Evolutionary conservation across 1,284 basidiomycete genomes (phyloP).

Genomic region (Marasmius tenuissimus): DNA sequence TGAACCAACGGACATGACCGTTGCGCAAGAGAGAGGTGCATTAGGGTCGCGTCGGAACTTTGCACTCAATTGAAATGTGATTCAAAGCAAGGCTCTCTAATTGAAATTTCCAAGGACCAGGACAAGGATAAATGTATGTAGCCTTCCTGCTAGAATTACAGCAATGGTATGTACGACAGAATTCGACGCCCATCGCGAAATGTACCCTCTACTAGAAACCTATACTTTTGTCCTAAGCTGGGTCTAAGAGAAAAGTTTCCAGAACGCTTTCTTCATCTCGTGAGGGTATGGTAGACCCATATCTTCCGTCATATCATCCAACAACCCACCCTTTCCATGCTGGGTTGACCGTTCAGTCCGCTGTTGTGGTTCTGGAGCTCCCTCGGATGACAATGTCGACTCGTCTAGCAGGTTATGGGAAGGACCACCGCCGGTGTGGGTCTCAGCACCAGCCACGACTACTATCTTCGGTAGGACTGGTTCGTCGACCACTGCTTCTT

Average conservation of each 20-base stretch:
- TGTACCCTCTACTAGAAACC: not conserved
- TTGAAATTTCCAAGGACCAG: too few relatives aligned
- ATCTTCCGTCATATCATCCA: conserved; percentile 46
- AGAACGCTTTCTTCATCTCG: conserved; percentile 31
- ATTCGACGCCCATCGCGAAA: not conserved
- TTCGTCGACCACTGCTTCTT: conserved; percentile 27
- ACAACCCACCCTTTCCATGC: conserved; percentile 30
- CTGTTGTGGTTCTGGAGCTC: not conserved
- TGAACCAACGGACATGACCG: conserved; percentile 10
- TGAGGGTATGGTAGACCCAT: conserved; percentile 38
- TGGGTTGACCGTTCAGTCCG: not conserved
- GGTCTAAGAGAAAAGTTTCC: conserved; percentile 24
- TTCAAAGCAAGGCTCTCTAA: too few relatives aligned
- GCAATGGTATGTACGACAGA: not conserved
- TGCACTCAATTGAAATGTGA: not conserved
- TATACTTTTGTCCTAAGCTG: not conserved
- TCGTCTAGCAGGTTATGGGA: conserved; percentile 56
- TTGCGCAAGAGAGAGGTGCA: conserved; percentile 10
- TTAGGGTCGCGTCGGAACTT: not conserved
- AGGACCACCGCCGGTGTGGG: conserved; percentile 65
- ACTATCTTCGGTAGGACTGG: conserved; percentile 62
- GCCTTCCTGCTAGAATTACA: not conserved
- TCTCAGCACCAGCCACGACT: conserved; percentile 67
- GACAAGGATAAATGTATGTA: too few relatives aligned
- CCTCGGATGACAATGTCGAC: conserved; percentile 3